A percentile compares a stretch with the other conserved stretches of the same genome.
These are phyloP conservation scores for Hymenotorrendiella dingleyae DNA, from an alignment of 2,329 filamentous ascomycete genomes.

Conservation along the genomic window DNA sequence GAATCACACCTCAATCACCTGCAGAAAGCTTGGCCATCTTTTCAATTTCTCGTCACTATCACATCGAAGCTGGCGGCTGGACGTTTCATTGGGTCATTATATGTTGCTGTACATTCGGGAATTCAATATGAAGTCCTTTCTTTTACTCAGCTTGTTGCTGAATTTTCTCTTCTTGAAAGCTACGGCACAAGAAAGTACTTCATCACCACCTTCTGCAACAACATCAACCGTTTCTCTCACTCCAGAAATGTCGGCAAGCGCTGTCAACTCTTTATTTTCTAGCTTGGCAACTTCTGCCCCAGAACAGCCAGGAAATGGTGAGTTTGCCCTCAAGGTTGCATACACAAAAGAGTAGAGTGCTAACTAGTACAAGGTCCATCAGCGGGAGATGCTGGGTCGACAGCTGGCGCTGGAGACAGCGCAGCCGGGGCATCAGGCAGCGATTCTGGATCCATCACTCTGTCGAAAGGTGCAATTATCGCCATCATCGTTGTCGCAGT, in stretches of 20 bases:
- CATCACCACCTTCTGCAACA: constrained; percentile 12
- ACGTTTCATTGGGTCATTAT: constrained; percentile 11
- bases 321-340: background rate
- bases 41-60: constrained; percentile 15
- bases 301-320: constrained; percentile 24
- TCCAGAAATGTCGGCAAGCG: constrained; percentile 30
- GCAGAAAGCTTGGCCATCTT: constrained; percentile 6
- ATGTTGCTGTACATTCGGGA: constrained; percentile 7
- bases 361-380: constrained; percentile 11
- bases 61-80: constrained; percentile 17
- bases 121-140: constrained; percentile 21
- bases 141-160: constrained; percentile 23
- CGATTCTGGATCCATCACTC: constrained; percentile 50
- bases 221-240: constrained; percentile 21
- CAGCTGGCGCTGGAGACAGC: constrained; percentile 39
- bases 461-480: constrained; percentile 65
- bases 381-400: constrained; percentile 29
- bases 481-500: constrained; percentile 71
- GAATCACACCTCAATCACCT: constrained; percentile 14
- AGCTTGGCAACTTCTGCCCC: constrained; percentile 26
- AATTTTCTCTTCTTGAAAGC: constrained; percentile 18
- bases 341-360: background rate
- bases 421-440: constrained; percentile 62
- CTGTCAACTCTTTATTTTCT: constrained; percentile 26
- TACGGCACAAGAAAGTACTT: constrained; percentile 21